Evolutionary conservation across 768 basidiomycete species (phyloP), one percentile per base, ranked within the genome.

Genomic region (Gautieria morchelliformis): DNA sequence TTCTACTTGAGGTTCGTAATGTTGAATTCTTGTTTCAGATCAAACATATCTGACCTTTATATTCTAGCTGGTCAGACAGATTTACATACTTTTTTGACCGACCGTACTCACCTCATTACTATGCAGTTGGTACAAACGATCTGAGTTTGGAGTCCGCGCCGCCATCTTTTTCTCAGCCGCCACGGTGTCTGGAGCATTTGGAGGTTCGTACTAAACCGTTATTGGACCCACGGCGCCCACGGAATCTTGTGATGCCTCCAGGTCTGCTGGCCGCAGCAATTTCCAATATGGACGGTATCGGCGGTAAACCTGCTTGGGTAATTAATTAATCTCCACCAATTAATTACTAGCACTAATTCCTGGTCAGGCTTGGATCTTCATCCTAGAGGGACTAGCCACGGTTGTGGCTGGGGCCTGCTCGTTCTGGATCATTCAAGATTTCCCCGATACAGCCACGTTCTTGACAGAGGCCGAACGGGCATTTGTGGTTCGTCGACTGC

Each of bases 81-180:
- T 49, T n/a, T 22, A 46, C 24, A 22, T 5, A 1, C 39, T n/a
- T 33, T 57, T 27, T 44, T 22, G 19, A 56, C 4, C 2, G 35
- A 2, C 44, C 4, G 17, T 45, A 12, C 14, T 45, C 24, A 22
- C 35, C 27, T 35, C 45, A 35, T 2, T 40, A 22, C 14, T 35
- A 8, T 64, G 57, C 58, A 78, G 77, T 60, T 83, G 81, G 81
- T 83, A 83, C 70, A 75, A 83, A 63, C 85, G 87, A 37, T 82
- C 82, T 14, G 90, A 92, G 64, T 87, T 88, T 61, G 88, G 86
- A 58, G 72, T 79, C 53, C 73, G 69, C 42, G 67, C 70, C 24
- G 82, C 85, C 0, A 64, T 88, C 30, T 89, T 88, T 71, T 89
- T 87, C 71, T 81, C 82, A 0, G 85, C 89, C 3, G 88, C 89